These are phyloP conservation scores for Knoxdaviesia capensis DNA, from an alignment of 2,329 filamentous ascomycete species.

Conservation along the genomic window DNA sequence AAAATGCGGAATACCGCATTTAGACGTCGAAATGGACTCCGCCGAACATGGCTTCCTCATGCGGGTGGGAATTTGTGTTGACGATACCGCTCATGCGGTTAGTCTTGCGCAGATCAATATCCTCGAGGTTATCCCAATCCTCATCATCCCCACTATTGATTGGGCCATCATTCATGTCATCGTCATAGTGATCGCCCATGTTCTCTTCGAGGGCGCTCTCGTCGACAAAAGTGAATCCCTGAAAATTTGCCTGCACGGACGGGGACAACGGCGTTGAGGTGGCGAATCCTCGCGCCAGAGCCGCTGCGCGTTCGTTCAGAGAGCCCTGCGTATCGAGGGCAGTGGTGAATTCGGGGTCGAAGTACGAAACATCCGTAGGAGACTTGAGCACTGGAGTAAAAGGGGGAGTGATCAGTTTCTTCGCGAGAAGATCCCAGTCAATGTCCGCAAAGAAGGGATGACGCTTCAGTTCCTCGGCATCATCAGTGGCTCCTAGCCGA, in stretches of 20 bases:
- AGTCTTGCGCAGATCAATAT: conserved; percentile 26
- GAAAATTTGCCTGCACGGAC: conserved; percentile 93
- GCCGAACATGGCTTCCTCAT: conserved; percentile 44
- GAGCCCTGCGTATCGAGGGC: conserved; percentile 74
- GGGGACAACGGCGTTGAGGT: conserved; percentile 85
- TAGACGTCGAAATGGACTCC: conserved; percentile 43
- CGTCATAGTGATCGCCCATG: conserved; percentile 36
- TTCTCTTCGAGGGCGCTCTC: conserved; percentile 86
- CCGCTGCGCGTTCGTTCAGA: conserved; percentile 76
- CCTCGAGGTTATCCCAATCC: conserved; percentile 39
- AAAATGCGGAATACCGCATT: conserved; percentile 2
- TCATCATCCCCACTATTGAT: conserved; percentile 21
- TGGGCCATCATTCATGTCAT: conserved; percentile 38
- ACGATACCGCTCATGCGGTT: conserved; percentile 47
- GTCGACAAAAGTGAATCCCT: conserved; percentile 97
- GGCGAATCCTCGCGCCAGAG: conserved; percentile 65
- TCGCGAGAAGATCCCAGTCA: conserved; percentile 72
- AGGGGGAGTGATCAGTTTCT: conserved; percentile 84
- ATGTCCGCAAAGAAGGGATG: conserved; percentile 91
- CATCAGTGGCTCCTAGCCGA: conserved; percentile 71
- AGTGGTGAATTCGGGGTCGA: conserved; percentile 95
- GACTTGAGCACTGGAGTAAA: conserved; percentile 97
- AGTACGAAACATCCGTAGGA: conserved; percentile 92
- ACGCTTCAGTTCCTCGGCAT: conserved; percentile 83
- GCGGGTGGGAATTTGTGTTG: conserved; percentile 31